phyloP scores from a whole-genome alignment of 139 green algal genomes.

The Axilococcus clingmanii region DNA sequence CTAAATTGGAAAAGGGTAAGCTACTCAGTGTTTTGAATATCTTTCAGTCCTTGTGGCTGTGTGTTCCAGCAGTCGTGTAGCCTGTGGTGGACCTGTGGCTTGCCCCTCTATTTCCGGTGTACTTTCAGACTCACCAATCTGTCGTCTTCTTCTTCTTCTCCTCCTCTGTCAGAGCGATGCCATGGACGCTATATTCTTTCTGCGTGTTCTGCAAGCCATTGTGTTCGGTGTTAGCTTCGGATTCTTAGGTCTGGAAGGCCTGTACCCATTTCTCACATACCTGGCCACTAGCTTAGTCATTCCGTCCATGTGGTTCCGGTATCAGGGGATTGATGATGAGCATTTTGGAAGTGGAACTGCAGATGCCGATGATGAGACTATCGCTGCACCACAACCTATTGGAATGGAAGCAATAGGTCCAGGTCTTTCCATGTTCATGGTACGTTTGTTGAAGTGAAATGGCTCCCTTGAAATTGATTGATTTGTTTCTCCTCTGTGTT shows the following conservation, averaged over 20 bases:
- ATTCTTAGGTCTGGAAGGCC: constrained; percentile 7
- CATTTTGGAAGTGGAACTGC: constrained; percentile 19
- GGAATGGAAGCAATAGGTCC: constrained; percentile 20
- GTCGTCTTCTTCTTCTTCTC: too few relatives aligned
- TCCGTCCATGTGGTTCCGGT: constrained; percentile 13
- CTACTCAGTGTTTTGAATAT: too few relatives aligned
- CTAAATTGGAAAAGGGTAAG: too few relatives aligned
- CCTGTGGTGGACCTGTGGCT: too few relatives aligned
- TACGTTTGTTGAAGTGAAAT: constrained; percentile 3
- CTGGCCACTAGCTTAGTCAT: constrained; percentile 15
- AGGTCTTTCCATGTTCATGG: constrained; percentile 19
- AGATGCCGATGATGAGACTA: constrained; percentile 1
- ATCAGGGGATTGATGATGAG: constrained; percentile 19
- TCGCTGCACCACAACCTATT: not conserved
- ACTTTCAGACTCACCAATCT: too few relatives aligned
- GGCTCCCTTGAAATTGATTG: not conserved
- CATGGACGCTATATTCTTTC: constrained; percentile 14
- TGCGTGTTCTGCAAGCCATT: constrained; percentile 16
- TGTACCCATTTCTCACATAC: constrained; percentile 7
- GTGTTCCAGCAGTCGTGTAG: too few relatives aligned
- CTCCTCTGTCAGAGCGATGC: constrained; percentile 10
- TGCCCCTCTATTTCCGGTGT: too few relatives aligned
- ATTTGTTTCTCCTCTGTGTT: not conserved
- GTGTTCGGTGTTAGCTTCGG: constrained; percentile 11
- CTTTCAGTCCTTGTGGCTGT: too few relatives aligned